Conservation (phyloP, 2,329 filamentous ascomycete species). For the Cryphonectria carpinicola region DNA sequence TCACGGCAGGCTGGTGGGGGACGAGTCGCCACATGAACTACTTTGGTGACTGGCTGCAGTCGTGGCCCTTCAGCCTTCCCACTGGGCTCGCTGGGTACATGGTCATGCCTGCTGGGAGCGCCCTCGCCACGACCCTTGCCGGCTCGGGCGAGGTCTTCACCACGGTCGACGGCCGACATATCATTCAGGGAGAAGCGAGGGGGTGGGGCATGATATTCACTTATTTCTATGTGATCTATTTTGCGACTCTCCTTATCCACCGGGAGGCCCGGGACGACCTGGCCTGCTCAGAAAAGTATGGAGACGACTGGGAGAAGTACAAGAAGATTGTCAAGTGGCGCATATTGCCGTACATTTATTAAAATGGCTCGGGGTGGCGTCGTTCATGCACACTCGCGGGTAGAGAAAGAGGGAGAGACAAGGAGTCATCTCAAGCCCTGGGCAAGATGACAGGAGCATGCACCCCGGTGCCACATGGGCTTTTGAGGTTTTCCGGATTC, state of each 20-base stretch:
- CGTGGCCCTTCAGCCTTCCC: slow-evolving; percentile 83
- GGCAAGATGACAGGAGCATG: slow-evolving; percentile 18
- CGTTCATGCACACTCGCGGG: slow-evolving; percentile 20
- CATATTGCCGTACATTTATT: slow-evolving; percentile 83
- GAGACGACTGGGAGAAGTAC: slow-evolving; percentile 83
- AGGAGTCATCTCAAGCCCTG: slow-evolving; percentile 1
- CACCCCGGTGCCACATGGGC: slow-evolving; percentile 23
- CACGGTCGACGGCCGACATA: slow-evolving; percentile 59
- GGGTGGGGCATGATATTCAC: slow-evolving; percentile 84
- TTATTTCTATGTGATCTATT: slow-evolving; percentile 90
- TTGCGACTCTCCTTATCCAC: slow-evolving; percentile 79
- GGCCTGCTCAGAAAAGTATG: slow-evolving; percentile 85
- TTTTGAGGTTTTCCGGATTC: slow-evolving; percentile 14
- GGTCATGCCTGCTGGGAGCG: slow-evolving; percentile 59
- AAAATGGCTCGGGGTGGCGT: slow-evolving; percentile 25
- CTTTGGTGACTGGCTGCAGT: slow-evolving; percentile 87
- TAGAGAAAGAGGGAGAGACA: background rate
- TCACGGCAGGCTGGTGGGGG: slow-evolving; percentile 89
- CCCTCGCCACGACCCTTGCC: slow-evolving; percentile 52
- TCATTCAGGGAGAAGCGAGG: slow-evolving; percentile 69
- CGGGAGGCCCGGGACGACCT: slow-evolving; percentile 82
- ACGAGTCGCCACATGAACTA: slow-evolving; percentile 89
- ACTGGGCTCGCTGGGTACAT: slow-evolving; percentile 80
- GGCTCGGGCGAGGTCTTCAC: slow-evolving; percentile 40
- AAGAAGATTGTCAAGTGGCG: slow-evolving; percentile 74